Evolutionary conservation across 2,329 filamentous ascomycete genomes (phyloP).

Genomic region (Hypoxylon sp.): DNA sequence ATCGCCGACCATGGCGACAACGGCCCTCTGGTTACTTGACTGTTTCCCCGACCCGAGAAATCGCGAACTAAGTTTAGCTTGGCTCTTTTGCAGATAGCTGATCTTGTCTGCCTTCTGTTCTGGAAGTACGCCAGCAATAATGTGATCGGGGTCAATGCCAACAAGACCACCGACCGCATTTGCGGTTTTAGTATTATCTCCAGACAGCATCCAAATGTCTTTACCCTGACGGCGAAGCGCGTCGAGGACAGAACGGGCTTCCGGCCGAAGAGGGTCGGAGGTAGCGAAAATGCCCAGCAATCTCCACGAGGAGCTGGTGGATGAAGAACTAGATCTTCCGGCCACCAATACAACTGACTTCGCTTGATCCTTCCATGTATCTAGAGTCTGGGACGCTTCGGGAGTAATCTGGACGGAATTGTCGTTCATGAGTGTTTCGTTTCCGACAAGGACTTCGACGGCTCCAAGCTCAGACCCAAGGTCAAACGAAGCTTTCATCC

Average conservation of each 20-base stretch:
- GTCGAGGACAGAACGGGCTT: conserved; percentile 9
- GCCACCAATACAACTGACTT: conserved; percentile 12
- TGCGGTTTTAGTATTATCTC: conserved; percentile 18
- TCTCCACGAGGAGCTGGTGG: background rate
- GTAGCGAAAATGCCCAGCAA: conserved; percentile 16
- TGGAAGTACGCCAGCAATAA: conserved; percentile 17
- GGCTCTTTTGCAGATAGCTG: conserved; percentile 17
- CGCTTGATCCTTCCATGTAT: conserved; percentile 20
- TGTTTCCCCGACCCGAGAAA: background rate
- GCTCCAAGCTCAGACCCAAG: background rate
- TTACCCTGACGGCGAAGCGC: conserved; percentile 17
- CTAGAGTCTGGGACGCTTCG: background rate
- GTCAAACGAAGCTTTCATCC: conserved; percentile 19
- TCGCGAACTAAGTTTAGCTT: background rate
- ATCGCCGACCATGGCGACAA: conserved; percentile 24
- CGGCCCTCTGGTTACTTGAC: conserved; percentile 1
- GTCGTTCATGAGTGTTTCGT: conserved; percentile 13
- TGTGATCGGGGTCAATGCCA: conserved; percentile 15
- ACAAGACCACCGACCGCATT: conserved; percentile 13
- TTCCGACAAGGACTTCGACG: conserved; percentile 15
- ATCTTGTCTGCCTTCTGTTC: conserved; percentile 25
- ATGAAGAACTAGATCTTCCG: background rate
- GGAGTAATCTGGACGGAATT: background rate
- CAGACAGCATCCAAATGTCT: conserved; percentile 23
- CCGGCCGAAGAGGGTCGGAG: conserved; percentile 13